These are phyloP conservation scores for Ramaria rubella DNA, from an alignment of 768 basidiomycete genomes.

Conservation along the genomic window DNA sequence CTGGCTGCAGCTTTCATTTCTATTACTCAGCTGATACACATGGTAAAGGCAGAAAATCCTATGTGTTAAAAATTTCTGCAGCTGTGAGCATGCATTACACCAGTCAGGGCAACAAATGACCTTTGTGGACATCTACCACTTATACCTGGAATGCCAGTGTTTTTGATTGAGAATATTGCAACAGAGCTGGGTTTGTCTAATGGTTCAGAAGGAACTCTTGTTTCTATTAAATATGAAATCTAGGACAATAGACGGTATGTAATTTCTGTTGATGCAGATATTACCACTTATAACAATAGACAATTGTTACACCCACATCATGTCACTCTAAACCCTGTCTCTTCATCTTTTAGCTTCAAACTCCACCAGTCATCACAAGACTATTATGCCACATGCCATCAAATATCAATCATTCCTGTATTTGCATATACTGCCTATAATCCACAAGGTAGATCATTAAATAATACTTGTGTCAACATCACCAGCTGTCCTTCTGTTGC, in stretches of 20 bases:
- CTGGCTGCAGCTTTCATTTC: background rate
- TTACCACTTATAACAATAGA: conserved; percentile 9
- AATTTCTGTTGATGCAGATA: conserved; percentile 11
- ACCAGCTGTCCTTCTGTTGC: conserved; percentile 12
- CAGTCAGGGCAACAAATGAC: conserved; percentile 11
- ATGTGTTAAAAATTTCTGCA: background rate
- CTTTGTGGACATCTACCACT: conserved; percentile 14
- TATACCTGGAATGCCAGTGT: conserved; percentile 16
- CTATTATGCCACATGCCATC: conserved; percentile 6
- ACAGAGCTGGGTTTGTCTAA: conserved; percentile 17
- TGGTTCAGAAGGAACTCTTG: conserved; percentile 12
- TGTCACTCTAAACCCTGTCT: background rate
- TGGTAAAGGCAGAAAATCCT: background rate
- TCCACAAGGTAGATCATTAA: conserved; percentile 13
- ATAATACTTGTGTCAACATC: conserved; percentile 12
- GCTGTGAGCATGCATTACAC: conserved; percentile 15
- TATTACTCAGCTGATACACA: background rate
- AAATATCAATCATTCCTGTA: conserved; percentile 14
- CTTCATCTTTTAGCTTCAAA: background rate
- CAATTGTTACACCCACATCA: background rate
- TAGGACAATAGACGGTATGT: conserved; percentile 12
- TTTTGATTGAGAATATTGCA: conserved; percentile 15
- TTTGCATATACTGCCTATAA: conserved; percentile 15
- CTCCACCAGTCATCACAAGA: background rate
- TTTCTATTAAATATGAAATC: conserved; percentile 6